Base-by-base conservation (phyloP, 768 basidiomycete species). In the Amanita subjunquillea region DNA sequence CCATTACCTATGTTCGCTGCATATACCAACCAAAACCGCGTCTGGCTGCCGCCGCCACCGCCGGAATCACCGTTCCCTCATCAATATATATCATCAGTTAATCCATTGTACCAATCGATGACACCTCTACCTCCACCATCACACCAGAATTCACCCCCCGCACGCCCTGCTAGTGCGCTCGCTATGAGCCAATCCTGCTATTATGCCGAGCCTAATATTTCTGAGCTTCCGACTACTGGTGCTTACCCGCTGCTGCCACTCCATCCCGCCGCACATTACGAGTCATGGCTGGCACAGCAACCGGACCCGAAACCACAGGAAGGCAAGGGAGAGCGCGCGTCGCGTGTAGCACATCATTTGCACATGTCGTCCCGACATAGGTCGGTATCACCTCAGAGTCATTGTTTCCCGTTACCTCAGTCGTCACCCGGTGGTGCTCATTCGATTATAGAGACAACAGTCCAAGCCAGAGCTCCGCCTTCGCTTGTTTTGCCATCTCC, bases 341-440 rank as follows among this genome's bases (percentile, higher is more conserved):
- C 76, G 3, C 74, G 82, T 10, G 72, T 83, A 40, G 66, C 83
- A 23, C 76, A 76, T 43, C 82, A 85, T 56, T 66, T 87, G 8
- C 76, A 76, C 46, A 63, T 73, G 40, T 73, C 77, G 12, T 79
- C 79, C 23, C 72, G 83, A 12, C 67, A 78, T 55, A 77, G 78
- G 23, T 81, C 83, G 0, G 77, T 78, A 22, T 88, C 86, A 23
- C 86, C 75, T 5, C 72, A 66, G 45, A 76, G 82, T 9, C 82
- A 80, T 58, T 71, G 77, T 23, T 78, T 75, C 59, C 74, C 76
- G 34, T 40, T 74, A 37, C 67, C 72, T 29, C 57, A 58, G 7
- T 38, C 60, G 20, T 49, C 25, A 22, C 30, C 56, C 27, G n/a
- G 43, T 17, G 30, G 32, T 9, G 36, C 44, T 15, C 38, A 38